These are phyloP conservation scores for Nannochloris sp. DNA, from an alignment of 139 green algal species.

Conservation along the genomic window DNA sequence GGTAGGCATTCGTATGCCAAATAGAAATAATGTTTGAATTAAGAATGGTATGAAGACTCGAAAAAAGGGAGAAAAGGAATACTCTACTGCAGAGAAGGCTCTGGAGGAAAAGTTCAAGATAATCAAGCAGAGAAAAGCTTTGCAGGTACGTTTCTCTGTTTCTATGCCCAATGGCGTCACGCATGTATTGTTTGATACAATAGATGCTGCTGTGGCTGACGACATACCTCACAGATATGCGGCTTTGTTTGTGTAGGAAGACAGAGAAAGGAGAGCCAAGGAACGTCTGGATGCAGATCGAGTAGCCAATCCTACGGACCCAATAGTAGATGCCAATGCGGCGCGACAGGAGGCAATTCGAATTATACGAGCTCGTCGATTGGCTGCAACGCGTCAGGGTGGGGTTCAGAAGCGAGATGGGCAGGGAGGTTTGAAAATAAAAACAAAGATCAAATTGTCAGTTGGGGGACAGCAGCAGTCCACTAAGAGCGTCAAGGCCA, in stretches of 20 bases:
- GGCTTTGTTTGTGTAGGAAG: too few species aligned
- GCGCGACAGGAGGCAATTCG: conserved; percentile 1
- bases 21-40: neutral
- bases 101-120: conserved; percentile 2
- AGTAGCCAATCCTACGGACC: too few species aligned
- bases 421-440: neutral
- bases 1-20: neutral
- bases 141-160: neutral
- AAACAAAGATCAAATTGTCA: conserved; percentile 1
- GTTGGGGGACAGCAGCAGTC: neutral
- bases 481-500: conserved; percentile 9
- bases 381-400: neutral
- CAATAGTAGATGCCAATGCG: neutral
- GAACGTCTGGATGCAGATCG: too few species aligned
- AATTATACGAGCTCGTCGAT: neutral
- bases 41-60: neutral
- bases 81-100: neutral
- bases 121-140: neutral
- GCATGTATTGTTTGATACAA: too few species aligned
- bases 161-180: neutral
- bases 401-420: neutral
- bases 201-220: too few species aligned
- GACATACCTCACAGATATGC: too few species aligned
- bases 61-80: neutral
- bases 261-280: too few species aligned